A percentile compares a stretch with the other conserved stretches of the same genome.
Conservation (phyloP, 805 yeast species). For the Cephaloascus albidus region DNA sequence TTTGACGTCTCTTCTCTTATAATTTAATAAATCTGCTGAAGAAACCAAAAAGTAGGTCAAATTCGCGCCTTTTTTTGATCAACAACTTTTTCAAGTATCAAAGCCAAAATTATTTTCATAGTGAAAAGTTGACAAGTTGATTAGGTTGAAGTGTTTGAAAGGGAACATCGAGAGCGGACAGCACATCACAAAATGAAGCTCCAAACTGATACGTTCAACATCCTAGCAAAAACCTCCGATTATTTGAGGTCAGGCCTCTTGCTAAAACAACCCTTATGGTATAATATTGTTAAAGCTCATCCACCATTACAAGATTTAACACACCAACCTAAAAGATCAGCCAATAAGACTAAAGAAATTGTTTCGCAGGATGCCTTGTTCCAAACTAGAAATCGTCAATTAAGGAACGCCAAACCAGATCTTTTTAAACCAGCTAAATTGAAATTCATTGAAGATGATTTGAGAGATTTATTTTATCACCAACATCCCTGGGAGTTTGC, state of each 20-base stretch:
- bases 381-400: conserved; percentile 35
- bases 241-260: conserved; percentile 65
- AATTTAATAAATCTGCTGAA: too few relatives aligned
- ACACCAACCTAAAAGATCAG: conserved; percentile 22
- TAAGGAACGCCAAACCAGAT: conserved; percentile 23
- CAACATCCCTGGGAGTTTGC: conserved; percentile 99
- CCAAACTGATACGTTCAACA: conserved; percentile 60
- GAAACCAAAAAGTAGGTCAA: too few relatives aligned
- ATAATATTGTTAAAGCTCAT: conserved; percentile 66
- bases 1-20: too few relatives aligned
- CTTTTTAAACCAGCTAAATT: conserved; percentile 46
- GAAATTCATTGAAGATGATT: conserved; percentile 63
- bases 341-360: conserved; percentile 12
- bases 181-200: neutral
- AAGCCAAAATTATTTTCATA: too few relatives aligned
- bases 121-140: too few relatives aligned
- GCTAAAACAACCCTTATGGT: conserved; percentile 78
- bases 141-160: too few relatives aligned
- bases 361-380: conserved; percentile 14
- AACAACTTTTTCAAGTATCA: too few relatives aligned
- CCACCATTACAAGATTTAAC: conserved; percentile 70
- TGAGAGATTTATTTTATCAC: conserved; percentile 73
- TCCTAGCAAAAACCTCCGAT: conserved; percentile 74
- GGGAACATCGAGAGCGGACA: neutral
- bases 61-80: too few relatives aligned